Percentiles rank a stretch among this genome's conserved stretches.
phyloP scores from a whole-genome alignment of 257 asterid species.

The Solanum okadae region DNA sequence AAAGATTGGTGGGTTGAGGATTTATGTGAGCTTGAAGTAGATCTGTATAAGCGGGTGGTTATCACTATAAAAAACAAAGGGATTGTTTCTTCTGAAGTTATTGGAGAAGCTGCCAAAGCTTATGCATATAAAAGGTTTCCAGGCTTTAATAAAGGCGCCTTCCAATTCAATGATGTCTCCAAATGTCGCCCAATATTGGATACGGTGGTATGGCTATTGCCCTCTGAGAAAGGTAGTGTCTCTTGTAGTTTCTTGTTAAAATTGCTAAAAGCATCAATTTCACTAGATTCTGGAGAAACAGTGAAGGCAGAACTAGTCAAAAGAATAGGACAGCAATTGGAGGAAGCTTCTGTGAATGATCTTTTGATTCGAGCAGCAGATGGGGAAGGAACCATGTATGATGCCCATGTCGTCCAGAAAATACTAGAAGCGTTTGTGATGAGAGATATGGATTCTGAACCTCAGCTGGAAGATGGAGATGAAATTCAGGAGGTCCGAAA shows the following conservation, averaged over 20 bases:
- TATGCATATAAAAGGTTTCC: conserved; percentile 65
- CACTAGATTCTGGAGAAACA: conserved; percentile 49
- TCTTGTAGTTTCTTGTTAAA: conserved; percentile 84
- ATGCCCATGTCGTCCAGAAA: conserved; percentile 46
- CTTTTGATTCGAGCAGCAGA: conserved; percentile 51
- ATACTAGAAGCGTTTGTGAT: conserved; percentile 57
- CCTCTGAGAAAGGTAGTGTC: conserved; percentile 60
- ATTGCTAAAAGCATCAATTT: conserved; percentile 64
- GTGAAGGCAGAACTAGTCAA: conserved; percentile 48
- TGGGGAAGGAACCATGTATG: conserved; percentile 44
- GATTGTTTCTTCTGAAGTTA: conserved; percentile 47
- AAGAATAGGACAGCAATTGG: conserved; percentile 78
- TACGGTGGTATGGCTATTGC: conserved; percentile 63
- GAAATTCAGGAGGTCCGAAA: conserved; percentile 56
- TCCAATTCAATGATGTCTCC: conserved; percentile 37
- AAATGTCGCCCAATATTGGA: conserved; percentile 53
- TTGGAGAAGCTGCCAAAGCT: conserved; percentile 88
- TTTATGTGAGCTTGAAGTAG: conserved; percentile 72
- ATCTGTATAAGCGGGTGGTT: conserved; percentile 57
- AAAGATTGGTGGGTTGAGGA: conserved; percentile 99
- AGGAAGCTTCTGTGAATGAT: conserved; percentile 80
- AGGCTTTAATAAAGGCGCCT: conserved; percentile 47
- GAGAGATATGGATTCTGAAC: conserved; percentile 38
- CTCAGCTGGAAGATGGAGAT: conserved; percentile 31
- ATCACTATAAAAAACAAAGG: conserved; percentile 40